These are phyloP conservation scores for Kluyveromyces sp. DNA, from an alignment of 1,139 yeast species.

Conservation along the genomic window DNA sequence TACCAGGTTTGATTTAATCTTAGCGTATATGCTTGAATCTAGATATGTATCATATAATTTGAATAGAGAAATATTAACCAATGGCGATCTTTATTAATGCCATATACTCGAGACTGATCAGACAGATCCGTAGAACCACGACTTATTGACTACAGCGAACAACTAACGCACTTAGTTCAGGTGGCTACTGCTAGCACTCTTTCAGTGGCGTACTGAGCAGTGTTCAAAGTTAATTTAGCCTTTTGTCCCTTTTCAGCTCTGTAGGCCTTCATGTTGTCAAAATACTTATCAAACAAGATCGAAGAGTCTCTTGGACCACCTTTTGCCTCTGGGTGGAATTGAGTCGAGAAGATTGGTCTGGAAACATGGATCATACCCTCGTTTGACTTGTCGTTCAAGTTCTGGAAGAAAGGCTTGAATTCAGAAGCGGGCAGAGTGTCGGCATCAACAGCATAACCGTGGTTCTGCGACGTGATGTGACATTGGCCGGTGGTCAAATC, in stretches of 20 bases:
- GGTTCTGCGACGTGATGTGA: constrained; percentile 96
- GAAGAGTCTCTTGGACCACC: constrained; percentile 96
- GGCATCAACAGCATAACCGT: constrained; percentile 94
- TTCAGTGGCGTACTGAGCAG: constrained; percentile 66
- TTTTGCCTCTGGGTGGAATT: constrained; percentile 98
- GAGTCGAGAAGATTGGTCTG: constrained; percentile 90
- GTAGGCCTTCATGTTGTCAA: constrained; percentile 58
- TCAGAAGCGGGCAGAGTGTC: constrained; percentile 58
- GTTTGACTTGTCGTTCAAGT: constrained; percentile 89
- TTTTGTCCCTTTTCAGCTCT: constrained; percentile 35
- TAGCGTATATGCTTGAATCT: too few relatives aligned
- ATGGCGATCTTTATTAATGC: too few relatives aligned
- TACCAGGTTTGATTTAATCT: too few relatives aligned
- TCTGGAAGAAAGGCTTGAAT: constrained; percentile 82
- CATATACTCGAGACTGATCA: too few relatives aligned
- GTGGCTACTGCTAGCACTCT: constrained; percentile 42
- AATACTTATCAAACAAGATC: constrained; percentile 83
- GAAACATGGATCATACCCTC: constrained; percentile 91
- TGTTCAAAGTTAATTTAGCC: constrained; percentile 25
- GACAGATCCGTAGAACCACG: too few relatives aligned
- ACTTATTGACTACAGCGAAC: too few relatives aligned
- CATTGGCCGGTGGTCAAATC: constrained; percentile 86
- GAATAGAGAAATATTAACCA: too few relatives aligned
- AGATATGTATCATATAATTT: too few relatives aligned
- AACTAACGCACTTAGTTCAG: too few relatives aligned